These are phyloP conservation scores for Chloranthus sessilifolius DNA, from an alignment of 164 flowering plant genomes.

Conservation along the genomic window DNA sequence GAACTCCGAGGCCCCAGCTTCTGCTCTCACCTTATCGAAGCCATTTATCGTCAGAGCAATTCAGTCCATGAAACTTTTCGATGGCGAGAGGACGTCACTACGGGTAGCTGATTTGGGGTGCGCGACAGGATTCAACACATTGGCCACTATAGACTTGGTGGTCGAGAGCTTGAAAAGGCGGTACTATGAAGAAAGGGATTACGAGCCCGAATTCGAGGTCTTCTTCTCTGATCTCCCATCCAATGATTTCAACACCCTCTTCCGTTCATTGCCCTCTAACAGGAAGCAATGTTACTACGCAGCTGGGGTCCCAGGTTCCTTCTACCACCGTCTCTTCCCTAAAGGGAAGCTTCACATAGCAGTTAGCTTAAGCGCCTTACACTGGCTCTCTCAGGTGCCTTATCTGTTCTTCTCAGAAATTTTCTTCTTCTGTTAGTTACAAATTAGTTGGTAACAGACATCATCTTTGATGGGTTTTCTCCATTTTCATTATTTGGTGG, in stretches of 20 bases:
- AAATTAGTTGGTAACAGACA: too few relatives aligned
- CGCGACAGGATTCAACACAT: conserved; percentile 35
- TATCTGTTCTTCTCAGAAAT: too few relatives aligned
- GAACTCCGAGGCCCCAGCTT: conserved; percentile 29
- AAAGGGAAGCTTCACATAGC: conserved; percentile 27
- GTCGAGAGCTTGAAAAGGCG: conserved; percentile 19
- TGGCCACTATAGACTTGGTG: conserved; percentile 26
- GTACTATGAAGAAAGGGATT: background rate
- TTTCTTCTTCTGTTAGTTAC: too few relatives aligned
- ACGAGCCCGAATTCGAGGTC: conserved; percentile 26
- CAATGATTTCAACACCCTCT: conserved; percentile 33
- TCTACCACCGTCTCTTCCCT: conserved; percentile 31
- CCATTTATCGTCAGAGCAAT: conserved; percentile 14
- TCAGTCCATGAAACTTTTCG: too few relatives aligned
- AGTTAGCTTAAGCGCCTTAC: conserved; percentile 30
- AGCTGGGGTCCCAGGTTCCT: conserved; percentile 33
- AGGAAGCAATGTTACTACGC: conserved; percentile 15
- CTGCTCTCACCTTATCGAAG: conserved; percentile 25
- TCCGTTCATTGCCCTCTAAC: conserved; percentile 12
- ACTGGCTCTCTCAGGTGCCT: conserved; percentile 40
- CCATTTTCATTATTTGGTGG: too few relatives aligned
- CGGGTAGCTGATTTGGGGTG: conserved; percentile 39
- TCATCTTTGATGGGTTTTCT: too few relatives aligned
- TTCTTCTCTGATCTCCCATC: conserved; percentile 39
- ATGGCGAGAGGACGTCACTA: too few relatives aligned